phyloP scores from a whole-genome alignment of 2,329 filamentous ascomycete genomes.

The Calonectria pteridis region DNA sequence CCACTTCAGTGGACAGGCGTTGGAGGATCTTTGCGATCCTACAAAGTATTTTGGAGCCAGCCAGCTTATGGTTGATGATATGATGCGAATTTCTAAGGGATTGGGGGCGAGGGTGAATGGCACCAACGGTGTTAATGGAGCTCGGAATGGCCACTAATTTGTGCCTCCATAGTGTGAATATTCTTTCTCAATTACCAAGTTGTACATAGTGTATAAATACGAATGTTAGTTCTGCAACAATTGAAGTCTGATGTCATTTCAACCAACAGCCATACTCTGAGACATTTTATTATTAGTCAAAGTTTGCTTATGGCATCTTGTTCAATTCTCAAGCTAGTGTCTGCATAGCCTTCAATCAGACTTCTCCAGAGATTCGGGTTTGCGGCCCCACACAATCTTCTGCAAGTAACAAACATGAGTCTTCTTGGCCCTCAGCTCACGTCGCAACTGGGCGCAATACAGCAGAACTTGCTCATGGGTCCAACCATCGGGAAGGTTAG shows the following conservation, averaged over 20 bases:
- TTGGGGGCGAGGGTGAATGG: background rate
- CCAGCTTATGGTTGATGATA: slow-evolving; percentile 2
- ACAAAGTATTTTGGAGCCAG: slow-evolving; percentile 8
- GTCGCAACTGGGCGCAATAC: slow-evolving; percentile 48
- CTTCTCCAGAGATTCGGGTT: background rate
- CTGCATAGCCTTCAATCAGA: background rate
- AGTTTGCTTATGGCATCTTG: background rate
- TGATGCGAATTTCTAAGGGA: background rate
- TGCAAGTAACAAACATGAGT: slow-evolving; percentile 42
- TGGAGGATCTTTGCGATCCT: slow-evolving; percentile 1
- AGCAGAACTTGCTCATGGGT: slow-evolving; percentile 45
- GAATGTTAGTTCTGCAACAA: background rate
- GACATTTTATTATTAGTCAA: no score
- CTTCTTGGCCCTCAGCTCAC: slow-evolving; percentile 40
- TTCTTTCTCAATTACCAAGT: background rate
- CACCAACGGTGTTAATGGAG: background rate
- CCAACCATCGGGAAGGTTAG: slow-evolving; percentile 49
- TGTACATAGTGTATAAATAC: background rate
- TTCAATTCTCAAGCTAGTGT: background rate
- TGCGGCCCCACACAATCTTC: slow-evolving; percentile 37
- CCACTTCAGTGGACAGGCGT: background rate
- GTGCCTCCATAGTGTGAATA: background rate
- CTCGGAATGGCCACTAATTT: background rate
- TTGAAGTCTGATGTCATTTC: background rate
- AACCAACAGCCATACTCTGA: no score